These are phyloP conservation scores for Thalassia testudinum DNA, from an alignment of 116 monocot genomes.

Conservation along the genomic window DNA sequence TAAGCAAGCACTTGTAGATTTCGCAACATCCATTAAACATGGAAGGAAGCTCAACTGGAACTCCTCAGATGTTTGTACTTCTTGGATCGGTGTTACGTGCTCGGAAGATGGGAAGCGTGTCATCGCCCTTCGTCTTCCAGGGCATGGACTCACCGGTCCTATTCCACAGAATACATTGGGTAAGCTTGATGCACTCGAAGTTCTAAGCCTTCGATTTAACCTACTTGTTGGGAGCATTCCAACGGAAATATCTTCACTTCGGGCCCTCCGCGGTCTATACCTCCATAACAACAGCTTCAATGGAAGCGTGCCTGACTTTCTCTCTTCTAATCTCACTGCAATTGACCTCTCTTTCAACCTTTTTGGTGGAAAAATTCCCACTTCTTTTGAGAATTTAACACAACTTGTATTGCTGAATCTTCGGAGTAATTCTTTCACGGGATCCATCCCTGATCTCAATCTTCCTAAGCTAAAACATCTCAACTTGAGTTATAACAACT, in stretches of 20 bases:
- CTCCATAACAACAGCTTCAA: conserved; percentile 69
- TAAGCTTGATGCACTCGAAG: conserved; percentile 51
- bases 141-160: conserved; percentile 47
- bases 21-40: conserved; percentile 43
- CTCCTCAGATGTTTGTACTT: conserved; percentile 33
- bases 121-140: conserved; percentile 44
- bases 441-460: conserved; percentile 41
- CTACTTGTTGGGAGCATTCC: conserved; percentile 38
- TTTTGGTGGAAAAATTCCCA: conserved; percentile 37
- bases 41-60: conserved; percentile 76
- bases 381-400: conserved; percentile 35
- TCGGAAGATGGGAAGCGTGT: conserved; percentile 25
- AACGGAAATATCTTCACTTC: conserved; percentile 45
- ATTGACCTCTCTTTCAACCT: conserved; percentile 70
- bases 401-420: conserved; percentile 45
- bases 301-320: conserved; percentile 36
- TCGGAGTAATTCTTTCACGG: conserved; percentile 59
- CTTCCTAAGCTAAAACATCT: conserved; percentile 38
- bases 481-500: conserved; percentile 74
- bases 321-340: conserved; percentile 31
- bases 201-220: conserved; percentile 67
- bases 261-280: conserved; percentile 47
- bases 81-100: conserved; percentile 67
- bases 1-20: conserved; percentile 53
- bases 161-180: conserved; percentile 62